Percentiles rank a stretch among this genome's conserved stretches.
These are phyloP conservation scores for Massariosphaeria phaeospora DNA, from an alignment of 495 filamentous ascomycete species.

Conservation along the genomic window DNA sequence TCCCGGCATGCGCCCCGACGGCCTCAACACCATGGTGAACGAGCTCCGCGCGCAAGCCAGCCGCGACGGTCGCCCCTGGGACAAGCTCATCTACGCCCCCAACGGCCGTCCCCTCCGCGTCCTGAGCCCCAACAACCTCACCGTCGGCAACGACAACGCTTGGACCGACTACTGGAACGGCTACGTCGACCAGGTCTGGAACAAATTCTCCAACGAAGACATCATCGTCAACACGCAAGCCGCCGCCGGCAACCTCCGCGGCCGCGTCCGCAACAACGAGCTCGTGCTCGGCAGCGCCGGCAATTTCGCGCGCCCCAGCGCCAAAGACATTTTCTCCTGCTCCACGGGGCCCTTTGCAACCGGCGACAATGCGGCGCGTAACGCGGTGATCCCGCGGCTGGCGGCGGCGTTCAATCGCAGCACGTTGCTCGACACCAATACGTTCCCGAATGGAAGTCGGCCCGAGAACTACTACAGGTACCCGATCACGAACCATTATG, in stretches of 20 bases:
- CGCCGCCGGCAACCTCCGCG: slow-evolving; percentile 48
- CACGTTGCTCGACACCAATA: slow-evolving; percentile 48
- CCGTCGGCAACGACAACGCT: slow-evolving; percentile 50
- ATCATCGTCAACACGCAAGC: slow-evolving; percentile 63
- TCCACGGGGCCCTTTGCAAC: slow-evolving; percentile 63
- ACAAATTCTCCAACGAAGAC: slow-evolving; percentile 47
- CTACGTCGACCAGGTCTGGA: slow-evolving; percentile 63
- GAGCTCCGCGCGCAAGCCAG: slow-evolving; percentile 50
- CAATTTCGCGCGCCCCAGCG: slow-evolving; percentile 53
- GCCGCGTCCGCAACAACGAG: slow-evolving; percentile 46
- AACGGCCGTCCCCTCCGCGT: slow-evolving; percentile 55
- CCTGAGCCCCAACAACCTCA: slow-evolving; percentile 61
- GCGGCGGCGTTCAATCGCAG: slow-evolving; percentile 65
- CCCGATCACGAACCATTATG: slow-evolving; percentile 65
- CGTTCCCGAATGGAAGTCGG: slow-evolving; percentile 49
- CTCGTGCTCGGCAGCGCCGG: slow-evolving; percentile 50
- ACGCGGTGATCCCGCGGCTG: slow-evolving; percentile 59
- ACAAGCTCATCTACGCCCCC: slow-evolving; percentile 53
- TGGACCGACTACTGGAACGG: slow-evolving; percentile 59
- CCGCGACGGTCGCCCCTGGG: slow-evolving; percentile 58
- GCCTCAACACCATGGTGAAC: slow-evolving; percentile 53
- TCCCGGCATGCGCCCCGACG: slow-evolving; percentile 52
- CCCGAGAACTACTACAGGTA: slow-evolving; percentile 33
- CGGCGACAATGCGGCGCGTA: slow-evolving; percentile 45
- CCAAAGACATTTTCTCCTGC: slow-evolving; percentile 65